phyloP scores from a whole-genome alignment of 352 stramenopile species.

The Globisporangium barbulae region DNA sequence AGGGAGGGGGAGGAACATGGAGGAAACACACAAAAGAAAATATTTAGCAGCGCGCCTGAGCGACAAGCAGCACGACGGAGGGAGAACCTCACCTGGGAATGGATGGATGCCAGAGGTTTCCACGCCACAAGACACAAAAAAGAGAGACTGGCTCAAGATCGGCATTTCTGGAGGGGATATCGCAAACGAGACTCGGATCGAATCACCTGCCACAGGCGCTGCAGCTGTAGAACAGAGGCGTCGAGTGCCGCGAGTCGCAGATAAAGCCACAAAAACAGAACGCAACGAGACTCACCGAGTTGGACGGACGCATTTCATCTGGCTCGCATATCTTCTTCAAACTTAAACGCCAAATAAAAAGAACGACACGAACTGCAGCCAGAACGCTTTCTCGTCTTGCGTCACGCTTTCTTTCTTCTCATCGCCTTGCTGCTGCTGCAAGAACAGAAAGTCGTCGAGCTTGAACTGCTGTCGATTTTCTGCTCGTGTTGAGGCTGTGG shows the following conservation, averaged over 20 bases:
- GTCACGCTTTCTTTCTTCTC: background rate
- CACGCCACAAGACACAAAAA: background rate
- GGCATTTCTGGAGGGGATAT: background rate
- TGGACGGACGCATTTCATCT: background rate
- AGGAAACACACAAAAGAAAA: slow-evolving; percentile 19
- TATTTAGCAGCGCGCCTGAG: slow-evolving; percentile 22
- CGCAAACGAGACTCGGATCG: background rate
- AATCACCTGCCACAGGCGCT: no score
- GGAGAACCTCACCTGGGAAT: background rate
- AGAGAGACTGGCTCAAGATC: background rate
- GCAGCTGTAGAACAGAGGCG: background rate
- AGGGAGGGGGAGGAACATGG: background rate
- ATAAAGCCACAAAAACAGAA: slow-evolving; percentile 4
- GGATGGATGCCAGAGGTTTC: background rate
- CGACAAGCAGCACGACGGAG: background rate
- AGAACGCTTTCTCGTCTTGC: slow-evolving; percentile 40
- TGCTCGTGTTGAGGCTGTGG: background rate
- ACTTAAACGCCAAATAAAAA: slow-evolving; percentile 44
- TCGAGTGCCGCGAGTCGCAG: background rate
- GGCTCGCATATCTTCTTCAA: slow-evolving; percentile 1
- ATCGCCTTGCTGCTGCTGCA: background rate
- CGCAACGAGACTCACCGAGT: background rate
- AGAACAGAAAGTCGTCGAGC: slow-evolving; percentile 2
- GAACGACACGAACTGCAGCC: slow-evolving; percentile 58
- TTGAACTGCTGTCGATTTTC: background rate